phyloP scores from a whole-genome alignment of 2,329 filamentous ascomycete species.

The Harringtonia lauricola region DNA sequence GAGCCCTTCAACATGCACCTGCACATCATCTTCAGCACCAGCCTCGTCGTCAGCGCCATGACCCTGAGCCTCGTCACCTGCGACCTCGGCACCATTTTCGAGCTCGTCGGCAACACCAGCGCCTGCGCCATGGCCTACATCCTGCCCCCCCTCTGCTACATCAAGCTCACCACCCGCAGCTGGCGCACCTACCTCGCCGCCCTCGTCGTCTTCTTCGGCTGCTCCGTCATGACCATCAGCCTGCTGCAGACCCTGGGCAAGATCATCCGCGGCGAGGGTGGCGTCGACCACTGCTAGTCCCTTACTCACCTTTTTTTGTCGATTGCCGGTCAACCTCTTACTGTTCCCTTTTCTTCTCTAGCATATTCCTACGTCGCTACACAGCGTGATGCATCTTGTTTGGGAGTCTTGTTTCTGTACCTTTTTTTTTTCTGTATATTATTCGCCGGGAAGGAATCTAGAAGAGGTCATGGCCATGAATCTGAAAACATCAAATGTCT shows the following conservation, averaged over 20 bases:
- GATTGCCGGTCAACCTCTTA: not conserved
- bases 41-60: slow-evolving; percentile 71
- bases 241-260: slow-evolving; percentile 62
- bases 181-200: slow-evolving; percentile 65
- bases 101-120: slow-evolving; percentile 89
- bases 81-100: slow-evolving; percentile 88
- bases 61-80: slow-evolving; percentile 73
- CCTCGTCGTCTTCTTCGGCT: slow-evolving; percentile 67
- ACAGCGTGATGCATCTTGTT: too few relatives aligned
- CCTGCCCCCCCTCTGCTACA: slow-evolving; percentile 85
- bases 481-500: too few relatives aligned
- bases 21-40: slow-evolving; percentile 78
- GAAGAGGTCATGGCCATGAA: too few relatives aligned
- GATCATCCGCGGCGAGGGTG: slow-evolving; percentile 36
- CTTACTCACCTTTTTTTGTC: not conserved
- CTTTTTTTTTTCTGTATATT: too few relatives aligned
- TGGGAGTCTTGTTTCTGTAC: too few relatives aligned
- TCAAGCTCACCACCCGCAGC: slow-evolving; percentile 73
- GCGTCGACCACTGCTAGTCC: slow-evolving; percentile 10
- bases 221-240: slow-evolving; percentile 70
- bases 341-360: too few relatives aligned
- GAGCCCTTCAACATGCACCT: slow-evolving; percentile 72
- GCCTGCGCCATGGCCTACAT: slow-evolving; percentile 94
- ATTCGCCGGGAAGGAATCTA: too few relatives aligned
- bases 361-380: too few relatives aligned